Percentiles rank a stretch among this genome's conserved stretches.
Conservation (phyloP, 2,329 filamentous ascomycete species). For the Aschersonia sp. region DNA sequence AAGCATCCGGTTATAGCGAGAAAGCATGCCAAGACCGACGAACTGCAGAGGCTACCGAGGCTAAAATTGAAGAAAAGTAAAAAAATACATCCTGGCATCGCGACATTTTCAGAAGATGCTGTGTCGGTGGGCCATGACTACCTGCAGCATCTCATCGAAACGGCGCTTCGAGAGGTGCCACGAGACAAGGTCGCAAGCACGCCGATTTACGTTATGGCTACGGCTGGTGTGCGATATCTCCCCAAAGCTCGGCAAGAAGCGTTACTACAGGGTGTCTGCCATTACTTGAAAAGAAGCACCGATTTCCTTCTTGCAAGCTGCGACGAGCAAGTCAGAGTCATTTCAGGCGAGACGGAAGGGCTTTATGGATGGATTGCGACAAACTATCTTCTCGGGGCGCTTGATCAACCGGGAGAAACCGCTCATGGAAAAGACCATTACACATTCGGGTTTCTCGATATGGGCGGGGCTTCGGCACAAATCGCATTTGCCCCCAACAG, state of each 20-base stretch:
- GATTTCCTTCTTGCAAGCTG: constrained; percentile 84
- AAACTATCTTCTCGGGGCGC: constrained; percentile 87
- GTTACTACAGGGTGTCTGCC: constrained; percentile 66
- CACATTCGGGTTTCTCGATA: constrained; percentile 95
- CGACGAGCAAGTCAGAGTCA: constrained; percentile 78
- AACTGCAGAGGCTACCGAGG: constrained; percentile 55
- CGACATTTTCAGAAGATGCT: constrained; percentile 70
- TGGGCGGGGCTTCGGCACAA: constrained; percentile 95
- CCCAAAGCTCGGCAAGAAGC: constrained; percentile 57
- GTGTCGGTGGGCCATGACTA: constrained; percentile 69
- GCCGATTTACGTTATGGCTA: constrained; percentile 88
- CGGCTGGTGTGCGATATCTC: constrained; percentile 84
- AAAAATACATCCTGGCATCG: constrained; percentile 89
- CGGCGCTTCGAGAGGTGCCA: constrained; percentile 70
- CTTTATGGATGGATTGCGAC: constrained; percentile 96
- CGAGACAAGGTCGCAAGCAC: constrained; percentile 65
- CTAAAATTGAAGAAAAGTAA: constrained; percentile 78
- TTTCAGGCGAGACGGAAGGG: constrained; percentile 88
- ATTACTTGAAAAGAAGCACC: constrained; percentile 64
- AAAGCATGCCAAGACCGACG: constrained; percentile 29
- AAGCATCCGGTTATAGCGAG: constrained; percentile 54
- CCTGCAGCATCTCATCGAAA: constrained; percentile 63
- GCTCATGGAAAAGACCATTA: constrained; percentile 77
- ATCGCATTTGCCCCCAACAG: constrained; percentile 93
- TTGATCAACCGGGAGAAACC: constrained; percentile 63